phyloP scores from a whole-genome alignment of 2,329 filamentous ascomycete genomes.

The Ceratocystis variospora region DNA sequence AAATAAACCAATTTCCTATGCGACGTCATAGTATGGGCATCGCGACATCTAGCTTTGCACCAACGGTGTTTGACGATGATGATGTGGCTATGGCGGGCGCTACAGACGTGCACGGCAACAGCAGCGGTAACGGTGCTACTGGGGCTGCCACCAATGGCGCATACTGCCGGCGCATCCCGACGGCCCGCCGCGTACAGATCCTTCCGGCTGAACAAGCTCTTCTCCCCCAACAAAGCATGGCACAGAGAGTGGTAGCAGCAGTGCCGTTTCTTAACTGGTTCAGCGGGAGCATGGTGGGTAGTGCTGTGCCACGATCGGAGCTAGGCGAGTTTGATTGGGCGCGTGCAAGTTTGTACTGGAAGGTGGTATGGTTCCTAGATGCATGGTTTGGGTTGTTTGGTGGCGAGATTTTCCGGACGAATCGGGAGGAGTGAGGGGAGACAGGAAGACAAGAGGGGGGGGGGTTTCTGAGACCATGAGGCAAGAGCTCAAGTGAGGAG shows the following conservation, averaged over 20 bases:
- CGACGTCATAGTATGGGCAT: neutral
- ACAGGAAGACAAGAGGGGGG: neutral
- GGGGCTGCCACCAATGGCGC: neutral
- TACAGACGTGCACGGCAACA: neutral
- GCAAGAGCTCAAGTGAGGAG: too few species aligned
- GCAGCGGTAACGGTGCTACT: neutral
- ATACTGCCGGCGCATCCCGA: slow-evolving; percentile 51
- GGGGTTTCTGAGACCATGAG: too few species aligned
- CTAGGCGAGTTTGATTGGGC: slow-evolving; percentile 66
- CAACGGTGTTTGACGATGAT: slow-evolving; percentile 15
- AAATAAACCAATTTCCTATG: neutral
- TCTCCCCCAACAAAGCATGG: slow-evolving; percentile 51
- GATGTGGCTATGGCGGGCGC: slow-evolving; percentile 20
- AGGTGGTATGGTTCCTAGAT: slow-evolving; percentile 50
- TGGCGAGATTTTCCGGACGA: slow-evolving; percentile 42
- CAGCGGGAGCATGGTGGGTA: slow-evolving; percentile 58
- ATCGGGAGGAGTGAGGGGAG: slow-evolving; percentile 41
- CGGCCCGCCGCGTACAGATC: slow-evolving; percentile 49
- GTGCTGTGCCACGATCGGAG: slow-evolving; percentile 58
- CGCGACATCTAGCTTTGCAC: neutral
- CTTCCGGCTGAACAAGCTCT: slow-evolving; percentile 57
- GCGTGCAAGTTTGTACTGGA: slow-evolving; percentile 52
- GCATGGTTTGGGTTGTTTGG: slow-evolving; percentile 44
- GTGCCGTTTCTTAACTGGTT: slow-evolving; percentile 63
- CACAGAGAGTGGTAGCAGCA: slow-evolving; percentile 48